A percentile compares a stretch with the other conserved stretches of the same genome.
Evolutionary conservation across 257 asterid genomes (phyloP).

Genomic region (Nicotiana otophora): DNA sequence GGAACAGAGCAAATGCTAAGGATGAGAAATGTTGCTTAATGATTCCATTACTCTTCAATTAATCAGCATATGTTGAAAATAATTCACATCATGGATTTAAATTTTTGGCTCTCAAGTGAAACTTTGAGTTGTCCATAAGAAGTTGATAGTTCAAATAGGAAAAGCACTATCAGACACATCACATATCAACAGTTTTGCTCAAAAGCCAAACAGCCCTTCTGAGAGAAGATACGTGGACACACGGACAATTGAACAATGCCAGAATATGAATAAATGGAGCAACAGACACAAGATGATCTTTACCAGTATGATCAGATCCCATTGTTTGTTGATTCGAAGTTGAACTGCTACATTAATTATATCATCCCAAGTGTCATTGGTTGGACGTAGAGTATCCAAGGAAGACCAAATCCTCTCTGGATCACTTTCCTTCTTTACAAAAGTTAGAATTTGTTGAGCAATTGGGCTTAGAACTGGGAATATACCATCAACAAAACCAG

Average conservation of each 20-base stretch:
- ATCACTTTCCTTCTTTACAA: slow-evolving; percentile 49
- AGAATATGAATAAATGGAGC: neutral
- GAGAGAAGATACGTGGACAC: neutral
- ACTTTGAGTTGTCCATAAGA: too few species aligned
- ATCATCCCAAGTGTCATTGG: slow-evolving; percentile 74
- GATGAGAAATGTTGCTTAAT: too few species aligned
- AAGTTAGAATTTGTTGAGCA: slow-evolving; percentile 59
- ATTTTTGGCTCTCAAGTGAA: too few species aligned
- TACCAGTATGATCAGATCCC: slow-evolving; percentile 69
- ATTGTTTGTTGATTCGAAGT: slow-evolving; percentile 65
- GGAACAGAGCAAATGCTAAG: too few species aligned
- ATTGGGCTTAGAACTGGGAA: slow-evolving; percentile 82
- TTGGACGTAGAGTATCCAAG: slow-evolving; percentile 59
- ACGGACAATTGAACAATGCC: neutral
- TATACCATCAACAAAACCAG: slow-evolving; percentile 84
- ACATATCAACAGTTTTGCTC: neutral
- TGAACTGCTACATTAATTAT: slow-evolving; percentile 68
- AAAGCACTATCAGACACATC: too few species aligned
- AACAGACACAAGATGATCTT: neutral
- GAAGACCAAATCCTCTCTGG: slow-evolving; percentile 47
- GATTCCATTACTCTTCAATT: too few species aligned
- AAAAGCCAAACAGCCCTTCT: neutral
- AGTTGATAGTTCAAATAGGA: too few species aligned
- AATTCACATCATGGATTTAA: too few species aligned
- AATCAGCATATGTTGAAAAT: too few species aligned